Evolutionary conservation across 352 stramenopile genomes (phyloP), one percentile per base, ranked within the genome.

Genomic region (Globisporangium viniferum): DNA sequence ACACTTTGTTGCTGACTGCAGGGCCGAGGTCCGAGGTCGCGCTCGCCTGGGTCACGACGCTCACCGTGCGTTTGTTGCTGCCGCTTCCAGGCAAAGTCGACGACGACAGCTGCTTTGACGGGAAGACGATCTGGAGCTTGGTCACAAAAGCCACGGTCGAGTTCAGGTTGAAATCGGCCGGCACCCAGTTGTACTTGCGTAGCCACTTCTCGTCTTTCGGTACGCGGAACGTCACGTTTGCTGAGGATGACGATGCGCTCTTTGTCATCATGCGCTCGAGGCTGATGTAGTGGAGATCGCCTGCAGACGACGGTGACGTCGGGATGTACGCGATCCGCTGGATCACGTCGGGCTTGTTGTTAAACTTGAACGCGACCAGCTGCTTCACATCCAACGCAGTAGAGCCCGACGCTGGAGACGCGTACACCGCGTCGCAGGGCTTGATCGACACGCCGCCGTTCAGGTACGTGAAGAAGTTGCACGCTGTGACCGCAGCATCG

Each of bases 261-360:
- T 36, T 59, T 3, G 2, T 10, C 53, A 59, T 8, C 24, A 59
- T 20, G 9, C 53, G 53, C 6, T 59, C 53, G 6, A 59, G 24
- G 10, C 15, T 59, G 24, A 59, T 20, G 53, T 59, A 59, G 5
- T 59, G 53, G 27, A 59, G 53, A 24, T 59, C 53, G 14, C 53
- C 24, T 22, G 53, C 31, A 31, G 53, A 59, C 27, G 53, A 59
- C 24, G 53, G 53, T 14, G 53, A 31, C 24, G 53, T 58, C 14
- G 53, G 53, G 24, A 59, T 59, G 53, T 59, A 59, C 53, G 53
- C 53, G 6, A 59, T 59, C 27, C 53, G 53, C 53, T 59, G 53
- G 6, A 39, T n/a, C 27, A 36, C 27, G 53, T 59, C 27, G 53
- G 53, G 53, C 14, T 59, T 59, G 27, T 59, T 59, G 53, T 59